Conservation (phyloP, 345 rosid genomes). For the Alliaria petiolata region DNA sequence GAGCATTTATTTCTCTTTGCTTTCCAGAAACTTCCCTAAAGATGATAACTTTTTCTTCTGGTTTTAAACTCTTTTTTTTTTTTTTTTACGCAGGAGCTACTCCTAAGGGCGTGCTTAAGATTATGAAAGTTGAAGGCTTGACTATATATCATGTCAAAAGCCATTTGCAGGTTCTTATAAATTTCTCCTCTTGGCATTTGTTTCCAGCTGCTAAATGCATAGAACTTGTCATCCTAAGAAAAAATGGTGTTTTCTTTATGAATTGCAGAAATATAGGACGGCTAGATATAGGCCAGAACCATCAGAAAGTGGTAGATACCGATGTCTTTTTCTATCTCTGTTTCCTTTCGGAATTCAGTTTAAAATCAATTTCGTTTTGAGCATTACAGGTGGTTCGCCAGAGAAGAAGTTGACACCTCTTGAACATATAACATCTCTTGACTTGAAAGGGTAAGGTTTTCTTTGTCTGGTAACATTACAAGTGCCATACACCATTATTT, state of each 20-base stretch:
- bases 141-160: conserved; percentile 99
- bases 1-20: conserved; percentile 26
- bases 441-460: conserved; percentile 71
- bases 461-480: neutral
- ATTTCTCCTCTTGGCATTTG: neutral
- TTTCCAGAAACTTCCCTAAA: neutral
- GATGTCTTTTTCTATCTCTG: neutral
- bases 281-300: conserved; percentile 87
- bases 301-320: conserved; percentile 41
- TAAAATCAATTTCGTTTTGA: neutral
- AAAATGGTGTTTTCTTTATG: conserved; percentile 5
- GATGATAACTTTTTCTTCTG: neutral
- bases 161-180: conserved; percentile 73
- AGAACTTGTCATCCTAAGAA: neutral
- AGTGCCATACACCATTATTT: neutral
- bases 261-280: conserved; percentile 84
- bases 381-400: conserved; percentile 66
- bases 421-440: conserved; percentile 74
- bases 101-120: conserved; percentile 85
- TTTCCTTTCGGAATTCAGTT: neutral
- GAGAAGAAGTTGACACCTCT: conserved; percentile 70
- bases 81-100: conserved; percentile 65
- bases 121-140: conserved; percentile 80
- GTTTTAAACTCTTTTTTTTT: neutral
- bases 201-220: neutral